phyloP scores from a whole-genome alignment of 73 alveolate genomes.

The Tetrahymena thermophila region DNA sequence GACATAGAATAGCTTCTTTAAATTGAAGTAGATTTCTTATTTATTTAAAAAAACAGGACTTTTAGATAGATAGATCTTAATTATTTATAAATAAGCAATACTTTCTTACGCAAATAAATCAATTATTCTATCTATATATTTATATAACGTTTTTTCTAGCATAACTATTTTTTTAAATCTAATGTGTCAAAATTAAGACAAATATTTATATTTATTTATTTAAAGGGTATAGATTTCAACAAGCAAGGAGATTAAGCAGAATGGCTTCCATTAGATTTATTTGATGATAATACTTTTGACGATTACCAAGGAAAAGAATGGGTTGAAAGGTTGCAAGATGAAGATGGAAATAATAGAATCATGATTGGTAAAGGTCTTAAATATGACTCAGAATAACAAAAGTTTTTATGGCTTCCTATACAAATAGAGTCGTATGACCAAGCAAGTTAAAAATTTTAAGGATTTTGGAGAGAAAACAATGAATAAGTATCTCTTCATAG shows the following conservation, averaged over 20 bases:
- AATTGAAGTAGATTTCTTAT: slow-evolving; percentile 1
- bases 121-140: neutral
- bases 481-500: slow-evolving; percentile 41
- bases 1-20: slow-evolving; percentile 75
- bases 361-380: slow-evolving; percentile 13
- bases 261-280: slow-evolving; percentile 27
- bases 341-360: slow-evolving; percentile 3
- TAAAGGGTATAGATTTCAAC: slow-evolving; percentile 37
- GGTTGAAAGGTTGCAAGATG: slow-evolving; percentile 1
- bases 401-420: neutral
- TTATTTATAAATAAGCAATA: neutral
- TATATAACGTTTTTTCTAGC: neutral
- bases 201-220: neutral
- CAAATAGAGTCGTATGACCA: neutral
- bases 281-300: slow-evolving; percentile 42
- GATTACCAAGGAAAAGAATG: slow-evolving; percentile 2
- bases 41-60: neutral
- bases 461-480: slow-evolving; percentile 58
- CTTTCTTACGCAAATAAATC: neutral
- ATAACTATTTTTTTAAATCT: too few relatives aligned
- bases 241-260: slow-evolving; percentile 11
- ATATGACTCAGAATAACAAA: slow-evolving; percentile 12
- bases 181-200: neutral
- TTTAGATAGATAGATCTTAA: neutral
- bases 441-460: slow-evolving; percentile 42